Conservation (phyloP, 2,329 filamentous ascomycete genomes). For the Herpotrichia juniperi region DNA sequence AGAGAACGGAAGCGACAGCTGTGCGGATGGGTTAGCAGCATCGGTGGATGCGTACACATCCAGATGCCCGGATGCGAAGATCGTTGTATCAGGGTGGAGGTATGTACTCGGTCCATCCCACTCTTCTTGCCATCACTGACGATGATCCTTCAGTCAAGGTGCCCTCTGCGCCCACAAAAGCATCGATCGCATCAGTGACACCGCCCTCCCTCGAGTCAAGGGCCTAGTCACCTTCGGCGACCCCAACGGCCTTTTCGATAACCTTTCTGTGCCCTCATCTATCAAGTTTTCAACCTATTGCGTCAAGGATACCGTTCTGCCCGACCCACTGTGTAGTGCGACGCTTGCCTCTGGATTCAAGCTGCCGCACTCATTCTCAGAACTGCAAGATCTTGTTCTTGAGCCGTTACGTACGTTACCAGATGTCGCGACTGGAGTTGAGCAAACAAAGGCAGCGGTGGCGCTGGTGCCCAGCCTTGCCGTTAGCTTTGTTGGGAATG, state of each 20-base stretch:
- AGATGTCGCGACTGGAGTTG: slow-evolving; percentile 6
- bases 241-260: slow-evolving; percentile 11
- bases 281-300: slow-evolving; percentile 8
- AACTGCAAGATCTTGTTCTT: slow-evolving; percentile 5
- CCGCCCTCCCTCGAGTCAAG: slow-evolving; percentile 6
- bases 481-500: slow-evolving; percentile 2
- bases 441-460: slow-evolving; percentile 4
- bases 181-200: slow-evolving; percentile 6
- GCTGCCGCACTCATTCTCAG: slow-evolving; percentile 6
- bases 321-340: slow-evolving; percentile 15
- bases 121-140: neutral
- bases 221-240: slow-evolving; percentile 15
- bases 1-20: slow-evolving; percentile 1
- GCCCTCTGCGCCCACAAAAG: slow-evolving; percentile 17
- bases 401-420: slow-evolving; percentile 2
- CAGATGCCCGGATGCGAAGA: slow-evolving; percentile 8
- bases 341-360: slow-evolving; percentile 13
- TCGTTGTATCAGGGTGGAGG: slow-evolving; percentile 14
- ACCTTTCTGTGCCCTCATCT: slow-evolving; percentile 3
- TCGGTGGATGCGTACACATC: slow-evolving; percentile 8
- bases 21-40: neutral
- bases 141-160: slow-evolving; percentile 6
- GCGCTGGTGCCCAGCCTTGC: slow-evolving; percentile 3
- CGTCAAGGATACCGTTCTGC: slow-evolving; percentile 10
- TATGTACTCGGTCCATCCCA: neutral